Base-by-base conservation (phyloP, 2,329 filamentous ascomycete genomes). In the Hypomyces perniciosus region DNA sequence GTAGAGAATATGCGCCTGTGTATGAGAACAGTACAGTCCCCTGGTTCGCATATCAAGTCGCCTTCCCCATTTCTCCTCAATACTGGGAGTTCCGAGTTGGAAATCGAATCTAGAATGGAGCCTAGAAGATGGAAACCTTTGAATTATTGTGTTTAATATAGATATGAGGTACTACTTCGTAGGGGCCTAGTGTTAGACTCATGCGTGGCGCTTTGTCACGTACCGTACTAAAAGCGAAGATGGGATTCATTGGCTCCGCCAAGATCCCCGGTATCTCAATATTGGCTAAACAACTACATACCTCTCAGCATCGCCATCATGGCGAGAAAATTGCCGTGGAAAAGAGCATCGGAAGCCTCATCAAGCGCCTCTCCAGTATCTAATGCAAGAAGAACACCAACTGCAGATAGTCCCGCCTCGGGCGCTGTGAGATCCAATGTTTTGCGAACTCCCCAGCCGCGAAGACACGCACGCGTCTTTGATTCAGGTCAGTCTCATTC, bases 391-490 rank as follows among this genome's bases (percentile, higher is more conserved):
- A 48, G 57, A n/a, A 3, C n/a, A 4, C 6, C 43, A 10, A 57
- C 57, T 30, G 6, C 41, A 1, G 53, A 54, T 8, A 59, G 44
- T 8, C 51, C 57, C 29, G 44, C 31, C 4, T 34, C 38, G 8
- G 30, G 41, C 20, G 37, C 45, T 38, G 35, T 9, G 35, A 12
- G 7, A 34, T 50, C 20, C 42, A 41, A n/a, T 53, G 3, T 53
- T 12, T 9, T 45, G 54, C 49, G 28, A 48, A 13, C 50, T 50
- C 39, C 49, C 41, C 27, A 37, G 40, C 20, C 30, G 50, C 33
- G 41, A 54, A 52, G 53, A 58, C 54, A 56, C 56, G 53, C n/a
- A 46, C 56, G 53, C 55, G 54, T 56, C 38, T 43, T 50, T 33
- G 44, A 53, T 30, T 43, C 54, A 64, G 58, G 61, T 63, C 55